Percentiles rank a stretch among this genome's conserved stretches.
phyloP scores from a whole-genome alignment of 257 asterid species.

The Primulina eburnea region DNA sequence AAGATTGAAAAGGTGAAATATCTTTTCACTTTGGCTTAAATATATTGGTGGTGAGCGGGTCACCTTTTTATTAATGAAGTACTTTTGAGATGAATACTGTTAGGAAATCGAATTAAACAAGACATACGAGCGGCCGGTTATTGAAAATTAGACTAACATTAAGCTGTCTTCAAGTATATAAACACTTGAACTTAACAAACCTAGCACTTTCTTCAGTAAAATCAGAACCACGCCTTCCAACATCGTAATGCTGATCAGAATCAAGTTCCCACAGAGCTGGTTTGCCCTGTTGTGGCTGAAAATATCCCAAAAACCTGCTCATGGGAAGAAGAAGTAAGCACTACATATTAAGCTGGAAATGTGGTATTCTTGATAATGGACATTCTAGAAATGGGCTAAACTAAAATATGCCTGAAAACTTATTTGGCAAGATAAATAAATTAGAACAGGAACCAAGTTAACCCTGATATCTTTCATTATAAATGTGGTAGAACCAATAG shows the following conservation, averaged over 20 bases:
- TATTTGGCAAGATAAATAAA: slow-evolving; percentile 14
- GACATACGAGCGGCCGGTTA: not conserved
- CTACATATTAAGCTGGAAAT: slow-evolving; percentile 6
- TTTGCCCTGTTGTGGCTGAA: slow-evolving; percentile 81
- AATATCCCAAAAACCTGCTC: slow-evolving; percentile 89
- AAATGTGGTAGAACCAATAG: slow-evolving; percentile 16
- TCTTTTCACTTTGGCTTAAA: not conserved
- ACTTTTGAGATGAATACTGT: not conserved
- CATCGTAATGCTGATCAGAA: slow-evolving; percentile 76
- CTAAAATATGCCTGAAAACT: not conserved
- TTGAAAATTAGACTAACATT: not conserved
- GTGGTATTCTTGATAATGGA: not conserved
- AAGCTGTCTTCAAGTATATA: slow-evolving; percentile 4
- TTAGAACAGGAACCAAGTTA: not conserved
- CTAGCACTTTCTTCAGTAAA: slow-evolving; percentile 52
- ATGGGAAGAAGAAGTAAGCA: slow-evolving; percentile 19
- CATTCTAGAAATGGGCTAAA: not conserved
- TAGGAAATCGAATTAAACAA: not conserved
- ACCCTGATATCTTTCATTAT: slow-evolving; percentile 4
- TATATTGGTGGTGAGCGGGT: not conserved
- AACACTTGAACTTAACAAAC: slow-evolving; percentile 25
- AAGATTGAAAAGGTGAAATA: not conserved
- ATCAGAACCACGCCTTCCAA: slow-evolving; percentile 54
- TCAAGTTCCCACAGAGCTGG: slow-evolving; percentile 90
- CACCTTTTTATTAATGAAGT: not conserved